phyloP scores from a whole-genome alignment of 768 basidiomycete species.

The Suillus lakei region DNA sequence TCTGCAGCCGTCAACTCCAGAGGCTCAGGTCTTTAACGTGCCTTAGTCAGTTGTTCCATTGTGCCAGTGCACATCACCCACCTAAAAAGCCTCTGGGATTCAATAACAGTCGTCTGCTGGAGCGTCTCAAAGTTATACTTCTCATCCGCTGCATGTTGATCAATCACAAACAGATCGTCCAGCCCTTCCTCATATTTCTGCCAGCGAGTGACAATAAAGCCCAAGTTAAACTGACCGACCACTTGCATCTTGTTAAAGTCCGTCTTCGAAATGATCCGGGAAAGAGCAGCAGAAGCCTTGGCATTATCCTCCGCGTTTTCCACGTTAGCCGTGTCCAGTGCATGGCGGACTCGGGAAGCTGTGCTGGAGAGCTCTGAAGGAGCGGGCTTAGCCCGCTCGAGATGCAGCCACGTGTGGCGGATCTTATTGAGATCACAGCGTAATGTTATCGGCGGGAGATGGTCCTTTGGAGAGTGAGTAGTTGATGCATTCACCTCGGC shows the following conservation, averaged over 20 bases:
- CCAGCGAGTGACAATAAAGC: conserved; percentile 88
- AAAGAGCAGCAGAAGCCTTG: conserved; percentile 67
- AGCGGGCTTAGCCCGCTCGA: not conserved
- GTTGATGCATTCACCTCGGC: conserved; percentile 13
- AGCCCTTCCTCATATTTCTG: conserved; percentile 39
- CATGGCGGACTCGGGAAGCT: conserved; percentile 22
- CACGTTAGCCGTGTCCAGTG: conserved; percentile 32
- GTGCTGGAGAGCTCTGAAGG: not conserved
- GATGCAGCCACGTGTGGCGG: not conserved
- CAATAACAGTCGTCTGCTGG: conserved; percentile 87
- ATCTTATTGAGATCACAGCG: conserved; percentile 3
- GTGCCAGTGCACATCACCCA: conserved; percentile 30
- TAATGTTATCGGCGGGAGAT: not conserved
- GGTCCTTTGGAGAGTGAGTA: not conserved
- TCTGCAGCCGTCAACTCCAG: conserved; percentile 90
- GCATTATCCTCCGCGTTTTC: conserved; percentile 52
- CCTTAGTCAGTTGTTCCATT: conserved; percentile 4
- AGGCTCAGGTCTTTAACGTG: conserved; percentile 62
- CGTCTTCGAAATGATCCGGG: conserved; percentile 82
- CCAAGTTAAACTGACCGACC: conserved; percentile 94
- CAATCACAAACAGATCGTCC: conserved; percentile 96
- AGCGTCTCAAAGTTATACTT: conserved; percentile 98
- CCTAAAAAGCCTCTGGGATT: conserved; percentile 85
- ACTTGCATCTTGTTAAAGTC: conserved; percentile 88
- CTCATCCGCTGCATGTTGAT: conserved; percentile 97